phyloP scores from a whole-genome alignment of 2,329 filamentous ascomycete genomes.

The Xylariomycetidae sp. region DNA sequence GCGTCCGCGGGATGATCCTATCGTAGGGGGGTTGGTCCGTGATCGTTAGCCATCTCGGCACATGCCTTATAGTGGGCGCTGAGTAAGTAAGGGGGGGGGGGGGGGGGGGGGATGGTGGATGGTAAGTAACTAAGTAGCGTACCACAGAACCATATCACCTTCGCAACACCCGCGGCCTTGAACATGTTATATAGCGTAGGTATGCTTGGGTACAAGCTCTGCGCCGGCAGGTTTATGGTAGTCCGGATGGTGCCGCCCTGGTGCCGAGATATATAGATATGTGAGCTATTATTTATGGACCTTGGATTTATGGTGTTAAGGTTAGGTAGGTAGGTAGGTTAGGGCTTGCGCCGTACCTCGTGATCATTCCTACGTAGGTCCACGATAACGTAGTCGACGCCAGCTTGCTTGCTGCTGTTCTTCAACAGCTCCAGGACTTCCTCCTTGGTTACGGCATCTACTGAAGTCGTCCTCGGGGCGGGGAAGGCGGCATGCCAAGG shows the following conservation, averaged over 20 bases:
- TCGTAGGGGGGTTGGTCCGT: not conserved
- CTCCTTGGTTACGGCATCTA: constrained; percentile 7
- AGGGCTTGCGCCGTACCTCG: constrained; percentile 24
- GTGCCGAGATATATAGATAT: too few species aligned
- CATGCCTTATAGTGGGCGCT: too few species aligned
- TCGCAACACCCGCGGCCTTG: constrained; percentile 33
- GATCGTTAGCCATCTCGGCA: too few species aligned
- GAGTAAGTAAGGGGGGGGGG: too few species aligned
- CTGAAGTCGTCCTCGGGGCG: too few species aligned
- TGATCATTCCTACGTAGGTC: constrained; percentile 39
- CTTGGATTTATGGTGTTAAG: too few species aligned
- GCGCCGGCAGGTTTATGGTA: constrained; percentile 48
- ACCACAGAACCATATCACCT: constrained; percentile 47
- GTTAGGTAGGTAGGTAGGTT: not conserved
- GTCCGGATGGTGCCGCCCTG: constrained; percentile 53
- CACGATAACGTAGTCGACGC: constrained; percentile 30
- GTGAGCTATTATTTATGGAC: too few species aligned
- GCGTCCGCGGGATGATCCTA: constrained; percentile 51
- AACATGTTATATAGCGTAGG: constrained; percentile 38
- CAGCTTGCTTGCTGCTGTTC: not conserved
- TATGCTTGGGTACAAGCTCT: constrained; percentile 39
- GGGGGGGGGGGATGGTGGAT: too few species aligned
- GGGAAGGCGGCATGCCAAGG: too few species aligned
- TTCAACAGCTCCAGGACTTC: constrained; percentile 9
- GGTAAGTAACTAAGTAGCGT: too few species aligned